Conservation (phyloP, 495 filamentous ascomycete genomes). For the Umbilicaria muhlenbergii region DNA sequence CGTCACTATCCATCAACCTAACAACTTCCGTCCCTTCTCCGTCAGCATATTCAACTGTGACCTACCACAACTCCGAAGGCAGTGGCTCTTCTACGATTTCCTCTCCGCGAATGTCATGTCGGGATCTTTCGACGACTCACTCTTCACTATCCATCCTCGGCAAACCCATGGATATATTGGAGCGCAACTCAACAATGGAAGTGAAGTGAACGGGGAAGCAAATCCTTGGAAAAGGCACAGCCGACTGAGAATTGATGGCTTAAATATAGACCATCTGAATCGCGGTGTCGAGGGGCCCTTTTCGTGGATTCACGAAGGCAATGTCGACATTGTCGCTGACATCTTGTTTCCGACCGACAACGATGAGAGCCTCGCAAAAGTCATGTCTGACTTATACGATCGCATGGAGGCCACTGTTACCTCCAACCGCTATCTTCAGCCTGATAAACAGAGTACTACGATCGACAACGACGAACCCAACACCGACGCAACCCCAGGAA, state of each 20-base stretch:
- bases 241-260: constrained; percentile 74
- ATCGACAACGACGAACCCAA: constrained; percentile 10
- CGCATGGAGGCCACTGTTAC: constrained; percentile 83
- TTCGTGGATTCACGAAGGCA: constrained; percentile 92
- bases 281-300: constrained; percentile 88
- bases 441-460: constrained; percentile 1
- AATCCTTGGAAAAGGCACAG: constrained; percentile 83
- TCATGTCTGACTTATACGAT: constrained; percentile 89
- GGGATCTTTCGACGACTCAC: constrained; percentile 83
- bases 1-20: constrained; percentile 81
- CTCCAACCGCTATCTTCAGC: constrained; percentile 36
- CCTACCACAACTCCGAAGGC: constrained; percentile 79
- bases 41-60: constrained; percentile 93
- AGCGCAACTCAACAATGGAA: constrained; percentile 31
- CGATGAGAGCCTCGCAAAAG: constrained; percentile 75
- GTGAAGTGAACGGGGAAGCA: constrained; percentile 32
- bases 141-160: constrained; percentile 92
- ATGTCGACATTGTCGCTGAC: constrained; percentile 91
- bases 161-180: constrained; percentile 64
- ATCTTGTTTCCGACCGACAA: constrained; percentile 80
- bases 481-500: constrained; percentile 4
- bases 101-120: constrained; percentile 90
- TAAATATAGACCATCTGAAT: constrained; percentile 93
- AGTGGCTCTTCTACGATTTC: constrained; percentile 97
- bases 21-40: constrained; percentile 79